These are phyloP conservation scores for Silene noctiflora DNA, from an alignment of 179 eudicot genomes.

Conservation along the genomic window DNA sequence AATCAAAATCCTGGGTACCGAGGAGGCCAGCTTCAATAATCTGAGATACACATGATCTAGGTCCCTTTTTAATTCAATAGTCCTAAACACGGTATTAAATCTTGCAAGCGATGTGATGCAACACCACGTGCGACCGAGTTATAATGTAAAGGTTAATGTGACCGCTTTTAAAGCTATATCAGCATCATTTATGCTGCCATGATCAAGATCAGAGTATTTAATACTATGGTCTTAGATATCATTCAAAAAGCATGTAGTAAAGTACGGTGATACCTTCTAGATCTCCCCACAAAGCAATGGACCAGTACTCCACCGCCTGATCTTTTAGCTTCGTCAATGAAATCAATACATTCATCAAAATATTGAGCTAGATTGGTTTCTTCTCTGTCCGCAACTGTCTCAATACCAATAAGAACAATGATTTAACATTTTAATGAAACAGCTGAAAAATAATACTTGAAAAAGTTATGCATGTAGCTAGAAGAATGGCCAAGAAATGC, in stretches of 20 bases:
- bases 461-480: background rate
- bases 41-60: background rate
- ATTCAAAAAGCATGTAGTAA: background rate
- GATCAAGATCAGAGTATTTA: background rate
- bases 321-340: slow-evolving; percentile 74
- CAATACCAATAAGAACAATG: slow-evolving; percentile 18
- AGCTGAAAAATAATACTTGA: background rate
- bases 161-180: no score
- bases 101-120: background rate
- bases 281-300: slow-evolving; percentile 82
- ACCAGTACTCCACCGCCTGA: slow-evolving; percentile 72
- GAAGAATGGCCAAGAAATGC: background rate
- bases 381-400: slow-evolving; percentile 59
- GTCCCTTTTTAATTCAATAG: background rate
- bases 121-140: background rate
- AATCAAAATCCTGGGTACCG: background rate
- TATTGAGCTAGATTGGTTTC: slow-evolving; percentile 45
- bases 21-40: background rate
- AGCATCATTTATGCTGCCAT: background rate
- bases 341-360: slow-evolving; percentile 69
- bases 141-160: background rate
- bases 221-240: background rate
- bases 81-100: background rate
- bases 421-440: slow-evolving; percentile 9
- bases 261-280: slow-evolving; percentile 57